phyloP scores from a whole-genome alignment of 1,284 basidiomycete genomes.

The Volvariella surrecta region DNA sequence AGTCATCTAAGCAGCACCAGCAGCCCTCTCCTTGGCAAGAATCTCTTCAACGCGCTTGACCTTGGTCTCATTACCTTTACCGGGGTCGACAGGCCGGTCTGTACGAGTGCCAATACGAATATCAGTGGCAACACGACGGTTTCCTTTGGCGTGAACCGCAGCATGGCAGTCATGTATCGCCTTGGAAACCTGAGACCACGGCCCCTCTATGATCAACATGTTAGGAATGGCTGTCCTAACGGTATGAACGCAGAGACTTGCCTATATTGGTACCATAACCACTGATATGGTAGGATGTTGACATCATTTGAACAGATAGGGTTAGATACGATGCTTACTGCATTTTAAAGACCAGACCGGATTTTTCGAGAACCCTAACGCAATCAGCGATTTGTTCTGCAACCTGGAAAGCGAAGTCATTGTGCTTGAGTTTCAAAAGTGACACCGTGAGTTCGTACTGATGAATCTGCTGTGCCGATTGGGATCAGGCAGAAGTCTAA shows the following conservation, averaged over 20 bases:
- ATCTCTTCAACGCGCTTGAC: constrained; percentile 76
- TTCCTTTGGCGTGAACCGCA: constrained; percentile 76
- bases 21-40: constrained; percentile 32
- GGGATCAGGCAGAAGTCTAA: constrained; percentile 81
- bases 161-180: constrained; percentile 84
- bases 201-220: constrained; percentile 53
- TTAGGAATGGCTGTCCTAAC: constrained; percentile 7
- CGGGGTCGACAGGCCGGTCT: constrained; percentile 57
- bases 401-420: constrained; percentile 33
- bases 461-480: constrained; percentile 65
- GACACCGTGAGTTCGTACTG: constrained; percentile 33
- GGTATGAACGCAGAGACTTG: constrained; percentile 15
- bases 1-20: constrained; percentile 4
- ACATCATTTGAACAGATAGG: constrained; percentile 2
- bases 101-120: constrained; percentile 87
- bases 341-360: constrained; percentile 79
- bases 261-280: constrained; percentile 90
- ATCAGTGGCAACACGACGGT: constrained; percentile 74
- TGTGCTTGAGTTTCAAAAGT: constrained; percentile 7
- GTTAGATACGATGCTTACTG: constrained; percentile 43
- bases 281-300: constrained; percentile 30
- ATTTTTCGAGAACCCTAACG: constrained; percentile 71
- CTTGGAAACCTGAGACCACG: constrained; percentile 74
- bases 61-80: constrained; percentile 71
- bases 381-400: constrained; percentile 73